Conservation (phyloP, 129 eudicot species). For the Glebionis coronaria region DNA sequence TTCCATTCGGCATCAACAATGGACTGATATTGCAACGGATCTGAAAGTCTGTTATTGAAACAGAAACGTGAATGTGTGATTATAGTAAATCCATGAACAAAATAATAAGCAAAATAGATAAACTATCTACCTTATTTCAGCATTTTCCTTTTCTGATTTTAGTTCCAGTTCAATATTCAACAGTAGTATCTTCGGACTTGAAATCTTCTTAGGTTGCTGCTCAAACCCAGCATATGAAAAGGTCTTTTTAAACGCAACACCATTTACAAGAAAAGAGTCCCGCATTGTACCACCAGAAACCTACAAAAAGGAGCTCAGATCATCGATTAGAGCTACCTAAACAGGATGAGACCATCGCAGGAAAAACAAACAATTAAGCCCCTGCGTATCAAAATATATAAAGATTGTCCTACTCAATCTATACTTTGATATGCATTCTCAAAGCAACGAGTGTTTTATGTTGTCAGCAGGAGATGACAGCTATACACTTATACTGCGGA, state of each 20-base stretch:
- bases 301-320: slow-evolving; percentile 32
- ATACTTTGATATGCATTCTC: not conserved
- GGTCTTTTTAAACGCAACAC: slow-evolving; percentile 97
- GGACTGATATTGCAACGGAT: slow-evolving; percentile 93
- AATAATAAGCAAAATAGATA: slow-evolving; percentile 4
- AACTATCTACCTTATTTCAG: slow-evolving; percentile 73
- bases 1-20: slow-evolving; percentile 99
- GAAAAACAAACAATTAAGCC: not conserved
- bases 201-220: slow-evolving; percentile 93
- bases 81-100: not conserved
- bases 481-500: not conserved
- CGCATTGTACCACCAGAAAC: slow-evolving; percentile 98
- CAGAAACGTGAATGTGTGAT: slow-evolving; percentile 3
- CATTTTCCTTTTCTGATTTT: slow-evolving; percentile 98
- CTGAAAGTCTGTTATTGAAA: slow-evolving; percentile 62
- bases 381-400: not conserved
- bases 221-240: slow-evolving; percentile 99
- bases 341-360: not conserved
- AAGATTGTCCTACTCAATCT: not conserved
- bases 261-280: slow-evolving; percentile 92
- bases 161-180: slow-evolving; percentile 93
- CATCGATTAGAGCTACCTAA: not conserved
- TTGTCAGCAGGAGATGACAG: not conserved
- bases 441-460: not conserved
- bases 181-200: slow-evolving; percentile 75